phyloP scores from a whole-genome alignment of 352 stramenopile species.

The Phytophthora capsici region DNA sequence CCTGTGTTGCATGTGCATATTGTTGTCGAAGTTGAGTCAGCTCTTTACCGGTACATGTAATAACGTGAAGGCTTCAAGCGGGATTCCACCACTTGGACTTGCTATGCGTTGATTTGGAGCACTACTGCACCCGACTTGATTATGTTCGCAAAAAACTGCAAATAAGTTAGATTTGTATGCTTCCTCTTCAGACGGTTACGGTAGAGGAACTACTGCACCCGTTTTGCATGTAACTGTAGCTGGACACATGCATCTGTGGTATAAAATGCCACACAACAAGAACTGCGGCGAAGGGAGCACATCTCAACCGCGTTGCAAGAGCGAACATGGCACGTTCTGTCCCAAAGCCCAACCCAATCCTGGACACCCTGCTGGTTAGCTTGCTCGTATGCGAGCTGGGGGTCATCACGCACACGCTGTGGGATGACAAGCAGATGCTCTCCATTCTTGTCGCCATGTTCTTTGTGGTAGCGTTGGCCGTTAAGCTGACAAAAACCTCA shows the following conservation, averaged over 20 bases:
- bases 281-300: constrained; percentile 23
- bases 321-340: constrained; percentile 62
- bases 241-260: neutral
- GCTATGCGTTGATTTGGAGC: neutral
- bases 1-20: too few relatives aligned
- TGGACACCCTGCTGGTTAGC: constrained; percentile 70
- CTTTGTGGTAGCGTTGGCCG: constrained; percentile 70
- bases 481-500: constrained; percentile 69
- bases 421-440: constrained; percentile 75
- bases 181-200: too few relatives aligned
- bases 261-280: constrained; percentile 23
- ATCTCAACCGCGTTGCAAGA: constrained; percentile 11
- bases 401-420: constrained; percentile 68
- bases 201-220: neutral
- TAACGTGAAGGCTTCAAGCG: too few relatives aligned
- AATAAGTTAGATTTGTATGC: too few relatives aligned
- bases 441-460: constrained; percentile 67
- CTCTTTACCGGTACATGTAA: too few relatives aligned
- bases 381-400: constrained; percentile 69
- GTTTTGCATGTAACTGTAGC: constrained; percentile 1
- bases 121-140: constrained; percentile 5
- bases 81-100: neutral
- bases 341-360: constrained; percentile 66
- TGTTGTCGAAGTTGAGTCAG: neutral
- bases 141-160: neutral